Conservation (phyloP, 2,329 filamentous ascomycete genomes). For the Sclerotinia sclerotiorum region DNA sequence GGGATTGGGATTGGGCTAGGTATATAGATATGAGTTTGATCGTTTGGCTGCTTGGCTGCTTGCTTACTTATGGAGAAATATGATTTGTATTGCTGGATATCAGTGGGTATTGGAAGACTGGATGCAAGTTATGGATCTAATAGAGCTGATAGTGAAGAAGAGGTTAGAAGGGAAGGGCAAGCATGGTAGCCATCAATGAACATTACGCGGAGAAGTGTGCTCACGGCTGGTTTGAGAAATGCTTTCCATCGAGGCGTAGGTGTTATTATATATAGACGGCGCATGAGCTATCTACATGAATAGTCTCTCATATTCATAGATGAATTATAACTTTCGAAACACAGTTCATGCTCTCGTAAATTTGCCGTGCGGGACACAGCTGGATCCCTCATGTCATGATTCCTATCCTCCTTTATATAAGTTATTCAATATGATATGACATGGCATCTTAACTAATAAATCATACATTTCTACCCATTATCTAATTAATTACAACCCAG, state of each 20-base stretch:
- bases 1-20: background rate
- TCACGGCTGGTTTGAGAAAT: background rate
- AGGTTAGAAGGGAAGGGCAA: background rate
- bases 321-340: background rate
- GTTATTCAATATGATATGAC: no score
- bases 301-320: background rate
- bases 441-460: no score
- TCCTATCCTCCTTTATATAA: background rate
- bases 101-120: background rate
- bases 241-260: background rate
- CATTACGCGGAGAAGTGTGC: background rate
- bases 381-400: background rate
- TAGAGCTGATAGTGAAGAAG: background rate
- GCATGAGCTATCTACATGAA: background rate
- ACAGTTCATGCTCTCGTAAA: background rate
- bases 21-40: background rate
- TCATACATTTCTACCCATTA: background rate
- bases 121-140: background rate
- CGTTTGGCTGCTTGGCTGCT: background rate
- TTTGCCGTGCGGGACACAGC: background rate
- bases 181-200: background rate
- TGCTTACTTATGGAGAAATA: background rate
- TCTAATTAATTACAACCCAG: no score
- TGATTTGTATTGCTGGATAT: constrained; percentile 2
- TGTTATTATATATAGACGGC: background rate